These are phyloP conservation scores for Colletotrichum sp. DNA, from an alignment of 2,329 filamentous ascomycete species.

Conservation along the genomic window DNA sequence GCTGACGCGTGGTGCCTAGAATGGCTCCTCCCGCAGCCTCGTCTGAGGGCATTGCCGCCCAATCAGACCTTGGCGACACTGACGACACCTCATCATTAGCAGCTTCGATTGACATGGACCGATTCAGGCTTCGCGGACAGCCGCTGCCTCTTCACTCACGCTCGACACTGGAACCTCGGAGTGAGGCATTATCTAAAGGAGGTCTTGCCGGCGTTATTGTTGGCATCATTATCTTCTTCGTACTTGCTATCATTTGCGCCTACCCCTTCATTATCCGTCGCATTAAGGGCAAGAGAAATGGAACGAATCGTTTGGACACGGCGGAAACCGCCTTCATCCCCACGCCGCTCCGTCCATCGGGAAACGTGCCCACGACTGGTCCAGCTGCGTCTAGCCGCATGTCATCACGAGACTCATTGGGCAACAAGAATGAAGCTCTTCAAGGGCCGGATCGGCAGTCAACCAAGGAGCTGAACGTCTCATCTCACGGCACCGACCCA, in stretches of 20 bases:
- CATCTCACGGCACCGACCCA: conserved; percentile 3
- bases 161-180: conserved; percentile 34
- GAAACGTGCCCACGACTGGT: conserved; percentile 26
- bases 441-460: conserved; percentile 3
- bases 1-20: conserved; percentile 22
- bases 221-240: conserved; percentile 36
- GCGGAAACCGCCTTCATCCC: conserved; percentile 34
- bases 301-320: conserved; percentile 27
- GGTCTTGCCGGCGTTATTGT: conserved; percentile 42
- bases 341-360: conserved; percentile 28
- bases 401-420: conserved; percentile 10
- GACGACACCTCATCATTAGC: conserved; percentile 11
- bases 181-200: conserved; percentile 28
- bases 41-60: conserved; percentile 21
- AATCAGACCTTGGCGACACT: conserved; percentile 22
- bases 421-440: conserved; percentile 2
- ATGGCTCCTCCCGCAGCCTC: conserved; percentile 24
- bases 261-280: conserved; percentile 42
- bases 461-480: background rate
- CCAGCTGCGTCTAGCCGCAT: conserved; percentile 4
- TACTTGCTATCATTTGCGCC: conserved; percentile 39
- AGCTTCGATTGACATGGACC: background rate
- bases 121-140: background rate
- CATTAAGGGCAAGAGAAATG: conserved; percentile 29
- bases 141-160: conserved; percentile 1